Evolutionary conservation across 1,139 yeast genomes (phyloP), one percentile per base, ranked within the genome.

Genomic region (Zygosaccharomyces pseudobailii): DNA sequence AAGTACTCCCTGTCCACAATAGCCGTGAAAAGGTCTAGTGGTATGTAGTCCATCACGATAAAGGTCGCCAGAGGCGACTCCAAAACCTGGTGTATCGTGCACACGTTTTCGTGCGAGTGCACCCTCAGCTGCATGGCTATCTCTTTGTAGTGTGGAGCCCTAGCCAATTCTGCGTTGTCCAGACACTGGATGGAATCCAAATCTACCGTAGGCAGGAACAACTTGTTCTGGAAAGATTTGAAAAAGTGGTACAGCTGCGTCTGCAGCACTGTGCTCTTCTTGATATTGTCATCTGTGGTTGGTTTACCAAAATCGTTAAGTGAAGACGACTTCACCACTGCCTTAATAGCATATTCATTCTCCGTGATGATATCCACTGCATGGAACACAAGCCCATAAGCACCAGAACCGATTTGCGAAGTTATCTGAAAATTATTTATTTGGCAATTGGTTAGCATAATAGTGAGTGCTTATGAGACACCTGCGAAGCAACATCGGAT

Each of bases 331-430:
- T 83, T 82, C 32, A 85, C 73, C 6, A 87, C 74, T 50, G 84
- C 80, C 66, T 89, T 89, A 53, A 90, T 80, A 3, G 96, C 96
- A 58, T 73, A 82, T 25, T 71, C 66, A 45, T 71, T 64, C 27
- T 76, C 74, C 0, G 83, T 75, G 42, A 56, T 58, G 13, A 74
- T 55, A 62, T 87, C 84, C 55, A 74, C 70, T 6, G 88, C 90
- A 17, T 79, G 73, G 68, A 85, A 88, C 10, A 89, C 95, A 25
- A 86, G 73, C 2, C 96, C 96, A 62, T 85, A 88, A 21, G 95
- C 89, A 34, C 97, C 96, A 1, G 94, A 79, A 13, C 97, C 96
- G n/a, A 87, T 75, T 40, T 53, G 58, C 8, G 49, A 37, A 7
- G 56, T 48, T 19, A 64, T 52, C 40, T 52, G 54, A 41, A 52